Percentiles rank a stretch among this genome's conserved stretches.
Evolutionary conservation across 495 filamentous ascomycete genomes (phyloP).

Genomic region (Filosporella fistucella): DNA sequence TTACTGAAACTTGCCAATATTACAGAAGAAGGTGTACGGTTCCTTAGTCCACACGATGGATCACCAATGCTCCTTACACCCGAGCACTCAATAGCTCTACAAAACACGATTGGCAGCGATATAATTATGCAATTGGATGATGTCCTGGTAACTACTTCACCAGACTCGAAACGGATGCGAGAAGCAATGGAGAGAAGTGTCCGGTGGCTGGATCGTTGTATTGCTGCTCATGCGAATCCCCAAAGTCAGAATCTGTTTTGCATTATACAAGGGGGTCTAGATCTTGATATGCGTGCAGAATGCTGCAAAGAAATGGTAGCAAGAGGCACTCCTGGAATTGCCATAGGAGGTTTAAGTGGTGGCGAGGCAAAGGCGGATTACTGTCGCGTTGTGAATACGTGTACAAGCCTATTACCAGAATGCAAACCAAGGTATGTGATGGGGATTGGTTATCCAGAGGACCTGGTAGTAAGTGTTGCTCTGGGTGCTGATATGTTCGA

Average conservation of each 20-base stretch:
- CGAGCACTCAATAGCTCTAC: constrained; percentile 93
- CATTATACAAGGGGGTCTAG: constrained; percentile 94
- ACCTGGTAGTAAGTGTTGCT: constrained; percentile 85
- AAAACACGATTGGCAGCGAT: constrained; percentile 96
- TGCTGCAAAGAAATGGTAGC: constrained; percentile 89
- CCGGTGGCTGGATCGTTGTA: constrained; percentile 98
- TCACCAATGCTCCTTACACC: constrained; percentile 96
- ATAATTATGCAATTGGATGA: constrained; percentile 99
- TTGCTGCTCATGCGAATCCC: constrained; percentile 83
- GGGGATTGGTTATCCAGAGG: constrained; percentile 97
- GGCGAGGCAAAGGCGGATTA: constrained; percentile 62
- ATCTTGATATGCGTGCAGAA: constrained; percentile 79
- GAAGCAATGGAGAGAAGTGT: constrained; percentile 95
- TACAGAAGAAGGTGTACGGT: constrained; percentile 93
- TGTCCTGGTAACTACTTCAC: constrained; percentile 91
- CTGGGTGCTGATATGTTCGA: constrained; percentile 99
- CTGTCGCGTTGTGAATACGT: constrained; percentile 69
- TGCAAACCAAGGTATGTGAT: constrained; percentile 95
- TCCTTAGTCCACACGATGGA: constrained; percentile 91
- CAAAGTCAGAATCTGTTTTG: constrained; percentile 91
- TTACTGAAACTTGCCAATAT: constrained; percentile 89
- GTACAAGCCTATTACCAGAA: constrained; percentile 80
- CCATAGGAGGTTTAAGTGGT: constrained; percentile 90
- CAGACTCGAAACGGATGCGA: constrained; percentile 77
- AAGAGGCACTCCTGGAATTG: constrained; percentile 90